These are phyloP conservation scores for Calocybe cyanea DNA, from an alignment of 768 basidiomycete species.

Conservation along the genomic window DNA sequence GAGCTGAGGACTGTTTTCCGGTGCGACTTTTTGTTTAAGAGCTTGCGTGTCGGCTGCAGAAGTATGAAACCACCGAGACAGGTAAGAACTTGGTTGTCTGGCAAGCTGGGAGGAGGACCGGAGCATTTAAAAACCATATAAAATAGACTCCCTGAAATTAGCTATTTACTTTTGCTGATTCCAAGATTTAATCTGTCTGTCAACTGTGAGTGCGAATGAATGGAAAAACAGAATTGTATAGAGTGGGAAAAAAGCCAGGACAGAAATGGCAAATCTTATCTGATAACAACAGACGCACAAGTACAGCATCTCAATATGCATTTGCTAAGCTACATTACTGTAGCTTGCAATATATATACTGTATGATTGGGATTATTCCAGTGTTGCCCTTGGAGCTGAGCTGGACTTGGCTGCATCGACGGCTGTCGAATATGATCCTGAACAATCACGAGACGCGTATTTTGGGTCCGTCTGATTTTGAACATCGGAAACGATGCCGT, in stretches of 20 bases:
- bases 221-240: neutral
- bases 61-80: slow-evolving; percentile 29
- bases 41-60: slow-evolving; percentile 18
- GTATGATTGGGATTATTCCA: no score
- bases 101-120: slow-evolving; percentile 16
- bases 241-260: slow-evolving; percentile 12
- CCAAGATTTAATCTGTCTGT: no score
- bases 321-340: no score
- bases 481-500: no score
- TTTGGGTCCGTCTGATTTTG: neutral
- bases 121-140: slow-evolving; percentile 23
- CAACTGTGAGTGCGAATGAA: no score
- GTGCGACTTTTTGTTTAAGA: slow-evolving; percentile 15
- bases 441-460: neutral
- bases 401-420: no score
- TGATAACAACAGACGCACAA: slow-evolving; percentile 7
- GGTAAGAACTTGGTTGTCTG: slow-evolving; percentile 22
- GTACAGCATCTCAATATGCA: no score
- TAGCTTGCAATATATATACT: no score
- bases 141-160: neutral
- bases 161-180: no score
- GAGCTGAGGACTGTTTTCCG: neutral
- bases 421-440: no score
- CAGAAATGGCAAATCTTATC: slow-evolving; percentile 15
- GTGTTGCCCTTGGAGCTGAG: no score